Percentiles rank a stretch among this genome's conserved stretches.
Conservation (phyloP, 2,329 filamentous ascomycete species). For the Fusarium equiseti region DNA sequence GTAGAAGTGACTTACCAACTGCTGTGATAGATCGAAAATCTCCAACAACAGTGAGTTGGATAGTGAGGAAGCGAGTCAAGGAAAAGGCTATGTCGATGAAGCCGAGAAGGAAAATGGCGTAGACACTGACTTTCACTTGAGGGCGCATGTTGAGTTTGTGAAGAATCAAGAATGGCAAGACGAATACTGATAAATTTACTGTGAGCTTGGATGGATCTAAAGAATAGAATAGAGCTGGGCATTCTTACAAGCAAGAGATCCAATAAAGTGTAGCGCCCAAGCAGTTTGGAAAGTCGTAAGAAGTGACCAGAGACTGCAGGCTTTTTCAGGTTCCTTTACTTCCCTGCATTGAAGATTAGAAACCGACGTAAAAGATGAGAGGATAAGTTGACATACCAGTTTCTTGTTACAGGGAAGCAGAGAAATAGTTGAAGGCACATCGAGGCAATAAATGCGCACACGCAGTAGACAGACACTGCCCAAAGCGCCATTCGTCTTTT, state of each 20-base stretch:
- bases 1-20: conserved; percentile 6
- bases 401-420: conserved; percentile 29
- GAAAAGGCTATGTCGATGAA: conserved; percentile 40
- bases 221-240: too few species aligned
- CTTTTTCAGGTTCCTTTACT: background rate
- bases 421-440: conserved; percentile 27
- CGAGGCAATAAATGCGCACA: conserved; percentile 6
- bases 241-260: conserved; percentile 22
- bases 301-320: background rate
- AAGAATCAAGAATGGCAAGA: conserved; percentile 20
- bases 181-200: conserved; percentile 5
- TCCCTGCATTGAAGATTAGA: conserved; percentile 5
- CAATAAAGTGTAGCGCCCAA: conserved; percentile 29
- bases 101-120: conserved; percentile 34
- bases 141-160: conserved; percentile 33
- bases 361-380: fast-evolving
- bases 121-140: conserved; percentile 30
- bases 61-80: conserved; percentile 34
- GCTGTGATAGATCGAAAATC: conserved; percentile 34
- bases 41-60: conserved; percentile 11
- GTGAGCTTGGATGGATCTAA: too few species aligned
- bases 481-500: conserved; percentile 24
- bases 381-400: conserved; percentile 18
- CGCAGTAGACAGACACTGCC: conserved; percentile 9
- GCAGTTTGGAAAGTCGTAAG: conserved; percentile 25